Evolutionary conservation across 2,329 filamentous ascomycete genomes (phyloP), one percentile per base, ranked within the genome.

Genomic region (Alternaria incomplexa): DNA sequence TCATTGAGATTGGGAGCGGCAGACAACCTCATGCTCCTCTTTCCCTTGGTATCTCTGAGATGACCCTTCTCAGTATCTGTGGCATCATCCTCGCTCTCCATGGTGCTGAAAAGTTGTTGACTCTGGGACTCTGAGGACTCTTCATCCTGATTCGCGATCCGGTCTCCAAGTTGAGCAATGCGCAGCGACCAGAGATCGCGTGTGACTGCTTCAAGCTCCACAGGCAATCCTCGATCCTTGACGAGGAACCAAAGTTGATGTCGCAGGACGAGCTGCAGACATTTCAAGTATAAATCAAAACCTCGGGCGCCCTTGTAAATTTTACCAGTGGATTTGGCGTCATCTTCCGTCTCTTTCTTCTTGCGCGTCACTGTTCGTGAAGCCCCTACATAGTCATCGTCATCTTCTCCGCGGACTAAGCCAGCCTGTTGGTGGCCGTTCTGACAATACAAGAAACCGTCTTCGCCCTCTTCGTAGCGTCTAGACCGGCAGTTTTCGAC

Each of bases 181-280:
- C 93, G 88, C 54, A 97, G 81, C 56, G 90, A 85, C 95, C 96
- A 99, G 13, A 99, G 85, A 76, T 97, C 93, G 62, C 89, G 88
- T 6, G 96, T 89, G 10, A 97, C 84, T 8, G 83, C 89, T 83
- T 97, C 93, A 12, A 97, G 84, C 71, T 97, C 91, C 5, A 83
- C 79, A 1, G 90, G 89, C 51, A 96, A 85, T 0, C 87, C 86
- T 75, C 89, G 89, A 6, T 85, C 82, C 22, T 87, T 82, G 13
- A 97, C 83, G 28, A 98, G 83, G 85, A 90, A 94, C 73, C 87
- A 81, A 15, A 93, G 82, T 82, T 98, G 95, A 74, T 91, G 92
- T 77, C 93, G 89, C 26, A 99, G 82, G 51, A 98, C 86, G 30
- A 97, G 83, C 79, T 98, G 95, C 62, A 96, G 87, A 66, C 89